phyloP scores from a whole-genome alignment of 768 basidiomycete species.

The Coprinellus micaceus region DNA sequence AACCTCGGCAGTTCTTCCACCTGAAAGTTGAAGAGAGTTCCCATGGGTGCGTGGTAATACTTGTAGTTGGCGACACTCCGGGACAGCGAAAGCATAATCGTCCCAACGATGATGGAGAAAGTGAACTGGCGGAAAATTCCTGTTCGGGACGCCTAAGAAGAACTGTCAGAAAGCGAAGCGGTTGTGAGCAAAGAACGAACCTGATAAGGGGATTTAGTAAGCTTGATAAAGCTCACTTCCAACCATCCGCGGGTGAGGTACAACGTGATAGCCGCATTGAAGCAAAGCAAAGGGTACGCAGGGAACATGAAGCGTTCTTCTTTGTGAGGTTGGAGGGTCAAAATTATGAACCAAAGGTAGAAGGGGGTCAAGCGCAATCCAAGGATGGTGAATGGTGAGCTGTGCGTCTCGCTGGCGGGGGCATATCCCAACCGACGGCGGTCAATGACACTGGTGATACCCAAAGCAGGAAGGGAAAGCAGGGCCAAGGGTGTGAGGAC shows the following conservation, averaged over 20 bases:
- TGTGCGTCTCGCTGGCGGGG: slow-evolving; percentile 51
- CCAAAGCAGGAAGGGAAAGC: slow-evolving; percentile 72
- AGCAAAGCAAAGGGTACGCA: slow-evolving; percentile 84
- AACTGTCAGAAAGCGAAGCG: background rate
- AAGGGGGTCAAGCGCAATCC: slow-evolving; percentile 78
- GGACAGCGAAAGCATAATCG: slow-evolving; percentile 68
- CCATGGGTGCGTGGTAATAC: slow-evolving; percentile 90
- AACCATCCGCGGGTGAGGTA: slow-evolving; percentile 86
- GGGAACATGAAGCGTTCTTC: slow-evolving; percentile 99
- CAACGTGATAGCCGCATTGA: slow-evolving; percentile 88
- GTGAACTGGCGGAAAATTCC: slow-evolving; percentile 76
- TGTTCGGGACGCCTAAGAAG: slow-evolving; percentile 68
- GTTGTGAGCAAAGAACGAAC: slow-evolving; percentile 41
- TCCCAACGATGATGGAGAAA: slow-evolving; percentile 59
- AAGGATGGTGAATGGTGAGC: slow-evolving; percentile 77
- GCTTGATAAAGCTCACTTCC: slow-evolving; percentile 67
- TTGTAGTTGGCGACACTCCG: slow-evolving; percentile 79
- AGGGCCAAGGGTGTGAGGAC: slow-evolving; percentile 77
- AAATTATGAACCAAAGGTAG: slow-evolving; percentile 85
- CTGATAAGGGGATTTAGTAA: slow-evolving; percentile 82
- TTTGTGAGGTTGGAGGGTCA: slow-evolving; percentile 86
- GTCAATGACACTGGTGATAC: slow-evolving; percentile 71
- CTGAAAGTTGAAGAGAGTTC: slow-evolving; percentile 68
- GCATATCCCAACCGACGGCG: slow-evolving; percentile 65
- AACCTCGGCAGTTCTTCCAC: slow-evolving; percentile 75